phyloP scores from a whole-genome alignment of 2,329 filamentous ascomycete species.

The Trichoderma gracile region DNA sequence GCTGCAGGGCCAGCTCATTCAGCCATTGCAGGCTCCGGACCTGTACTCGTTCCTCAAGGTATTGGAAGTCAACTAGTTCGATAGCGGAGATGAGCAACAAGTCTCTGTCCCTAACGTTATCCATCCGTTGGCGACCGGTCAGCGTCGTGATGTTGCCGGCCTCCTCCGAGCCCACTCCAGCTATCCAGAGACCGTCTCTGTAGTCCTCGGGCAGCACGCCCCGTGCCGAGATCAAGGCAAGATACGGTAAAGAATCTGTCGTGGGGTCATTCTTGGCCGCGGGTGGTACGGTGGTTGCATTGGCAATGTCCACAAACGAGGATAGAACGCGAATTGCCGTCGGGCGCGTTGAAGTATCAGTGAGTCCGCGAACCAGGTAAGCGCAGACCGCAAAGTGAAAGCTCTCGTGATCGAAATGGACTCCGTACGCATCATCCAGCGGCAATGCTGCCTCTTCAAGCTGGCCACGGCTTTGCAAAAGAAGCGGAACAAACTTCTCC shows the following conservation, averaged over 20 bases:
- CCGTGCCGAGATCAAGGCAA: conserved; percentile 60
- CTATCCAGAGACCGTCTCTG: conserved; percentile 63
- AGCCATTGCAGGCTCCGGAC: conserved; percentile 61
- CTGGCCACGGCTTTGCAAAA: conserved; percentile 61
- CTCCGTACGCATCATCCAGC: conserved; percentile 65
- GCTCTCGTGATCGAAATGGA: conserved; percentile 63
- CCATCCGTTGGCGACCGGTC: conserved; percentile 38
- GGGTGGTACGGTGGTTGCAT: conserved; percentile 26
- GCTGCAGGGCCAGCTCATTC: conserved; percentile 54
- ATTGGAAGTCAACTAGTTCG: conserved; percentile 65
- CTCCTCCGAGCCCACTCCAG: conserved; percentile 51
- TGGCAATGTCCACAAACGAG: conserved; percentile 55
- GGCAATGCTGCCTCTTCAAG: conserved; percentile 63
- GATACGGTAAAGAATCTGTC: conserved; percentile 55
- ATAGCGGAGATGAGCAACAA: conserved; percentile 64
- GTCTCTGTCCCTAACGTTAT: conserved; percentile 59
- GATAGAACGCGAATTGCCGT: conserved; percentile 62
- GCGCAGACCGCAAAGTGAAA: conserved; percentile 69
- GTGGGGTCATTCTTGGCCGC: conserved; percentile 26
- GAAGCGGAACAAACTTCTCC: conserved; percentile 58
- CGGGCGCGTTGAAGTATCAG: conserved; percentile 60
- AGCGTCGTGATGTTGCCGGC: conserved; percentile 33
- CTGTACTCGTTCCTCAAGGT: conserved; percentile 63
- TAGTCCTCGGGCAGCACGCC: conserved; percentile 59
- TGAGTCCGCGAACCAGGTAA: conserved; percentile 63